Conservation (phyloP, 305 asterid species). For the Solanum hybrid region DNA sequence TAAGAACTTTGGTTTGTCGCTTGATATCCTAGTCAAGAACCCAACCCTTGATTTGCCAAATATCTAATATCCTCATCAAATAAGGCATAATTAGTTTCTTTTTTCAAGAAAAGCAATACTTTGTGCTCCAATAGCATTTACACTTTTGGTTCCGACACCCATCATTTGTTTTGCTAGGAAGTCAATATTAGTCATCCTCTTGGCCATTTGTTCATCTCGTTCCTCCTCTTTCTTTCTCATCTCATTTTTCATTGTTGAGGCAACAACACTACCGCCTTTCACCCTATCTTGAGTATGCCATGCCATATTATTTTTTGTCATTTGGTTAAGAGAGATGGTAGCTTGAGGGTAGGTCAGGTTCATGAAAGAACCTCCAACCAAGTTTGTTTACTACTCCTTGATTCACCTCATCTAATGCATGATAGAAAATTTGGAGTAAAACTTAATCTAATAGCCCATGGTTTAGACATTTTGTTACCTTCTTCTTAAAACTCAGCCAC, state of each 20-base stretch:
- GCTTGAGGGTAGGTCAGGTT: not conserved
- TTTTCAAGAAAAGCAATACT: too few species aligned
- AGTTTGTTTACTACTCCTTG: not conserved
- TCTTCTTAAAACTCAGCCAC: not conserved
- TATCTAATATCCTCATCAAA: not conserved
- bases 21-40: not conserved
- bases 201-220: not conserved
- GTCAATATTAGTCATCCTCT: not conserved
- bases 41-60: not conserved
- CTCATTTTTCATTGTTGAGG: not conserved
- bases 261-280: not conserved
- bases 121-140: too few species aligned
- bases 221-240: not conserved
- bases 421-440: not conserved
- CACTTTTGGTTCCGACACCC: not conserved
- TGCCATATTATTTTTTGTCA: not conserved
- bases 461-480: not conserved
- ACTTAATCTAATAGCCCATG: not conserved
- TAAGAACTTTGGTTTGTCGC: not conserved
- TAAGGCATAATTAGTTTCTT: not conserved
- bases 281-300: not conserved
- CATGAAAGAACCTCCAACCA: not conserved
- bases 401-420: not conserved
- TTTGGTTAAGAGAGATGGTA: not conserved
- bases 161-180: not conserved